These are phyloP conservation scores for Ilex aquifolium DNA, from an alignment of 257 asterid genomes.

Conservation along the genomic window DNA sequence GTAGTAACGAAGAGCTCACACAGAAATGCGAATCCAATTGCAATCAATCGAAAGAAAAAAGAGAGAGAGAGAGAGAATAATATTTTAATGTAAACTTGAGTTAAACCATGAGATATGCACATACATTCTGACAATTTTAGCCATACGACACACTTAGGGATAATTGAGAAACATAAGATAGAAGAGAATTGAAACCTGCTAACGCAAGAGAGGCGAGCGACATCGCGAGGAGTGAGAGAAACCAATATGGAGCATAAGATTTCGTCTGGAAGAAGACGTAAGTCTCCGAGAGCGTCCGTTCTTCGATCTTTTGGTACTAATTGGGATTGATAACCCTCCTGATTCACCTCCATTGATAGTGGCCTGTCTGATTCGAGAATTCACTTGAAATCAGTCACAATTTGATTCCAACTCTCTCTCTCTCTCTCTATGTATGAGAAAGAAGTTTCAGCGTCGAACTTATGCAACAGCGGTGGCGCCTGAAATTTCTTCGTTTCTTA, in stretches of 20 bases:
- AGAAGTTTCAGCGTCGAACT: constrained; percentile 23
- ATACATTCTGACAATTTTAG: background rate
- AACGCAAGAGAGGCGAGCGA: constrained; percentile 82
- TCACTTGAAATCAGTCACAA: constrained; percentile 2
- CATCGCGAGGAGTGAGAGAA: constrained; percentile 62
- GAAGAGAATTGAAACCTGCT: constrained; percentile 52
- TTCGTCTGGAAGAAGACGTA: constrained; percentile 75
- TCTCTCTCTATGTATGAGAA: background rate
- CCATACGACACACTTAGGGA: background rate
- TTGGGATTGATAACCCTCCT: constrained; percentile 13
- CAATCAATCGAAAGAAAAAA: no score
- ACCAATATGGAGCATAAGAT: constrained; percentile 42
- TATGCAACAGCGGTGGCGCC: constrained; percentile 20
- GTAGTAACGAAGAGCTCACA: no score
- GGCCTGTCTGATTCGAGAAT: background rate
- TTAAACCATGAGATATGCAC: background rate
- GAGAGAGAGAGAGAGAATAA: background rate
- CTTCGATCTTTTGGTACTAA: constrained; percentile 53
- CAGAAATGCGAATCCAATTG: no score
- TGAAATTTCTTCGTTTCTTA: constrained; percentile 5
- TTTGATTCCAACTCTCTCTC: background rate
- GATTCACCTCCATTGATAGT: constrained; percentile 20
- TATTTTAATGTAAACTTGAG: background rate
- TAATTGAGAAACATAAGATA: background rate
- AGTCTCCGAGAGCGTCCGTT: constrained; percentile 66